Base-by-base conservation (phyloP, 2,329 filamentous ascomycete genomes). In the Cordyceps farinosa region DNA sequence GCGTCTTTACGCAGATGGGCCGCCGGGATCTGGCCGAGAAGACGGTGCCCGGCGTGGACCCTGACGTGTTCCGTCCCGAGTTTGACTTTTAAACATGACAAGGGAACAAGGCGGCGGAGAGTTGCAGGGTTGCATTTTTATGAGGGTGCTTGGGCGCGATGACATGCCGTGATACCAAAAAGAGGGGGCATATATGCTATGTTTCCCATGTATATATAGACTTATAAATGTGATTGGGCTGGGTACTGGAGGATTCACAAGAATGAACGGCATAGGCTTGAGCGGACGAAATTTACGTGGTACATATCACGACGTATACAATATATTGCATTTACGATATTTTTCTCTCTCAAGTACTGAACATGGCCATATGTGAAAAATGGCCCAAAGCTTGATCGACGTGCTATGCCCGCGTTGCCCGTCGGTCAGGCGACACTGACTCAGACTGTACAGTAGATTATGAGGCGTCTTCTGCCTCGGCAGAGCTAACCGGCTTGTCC, bases 1-100 rank as follows among this genome's bases (percentile, higher is more conserved):
- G 96, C 65, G 95, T 98, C n/a, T 98, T 99, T 76, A 93, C 88
- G 10, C 92, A 96, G 79, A 98, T 99, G 95, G 90, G 90, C 2
- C 81, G 95, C 64, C 82, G 92, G 63, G 95, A 99, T 77, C 75
- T 99, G 72, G 90, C 90, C 3, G 93, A 98, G 74, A 85, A 88
- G 79, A 95, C 97, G 6, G 88, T 93, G 13, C 86, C 88, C 1
- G 94, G 93, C 32, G 94, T 99, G 80, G 92, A 98, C 78, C 88
- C 97, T 32, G 91, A 95, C 72, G 81, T 87, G 45, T 96, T 99
- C 81, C 86, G 92, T 71, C 87, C 87, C 64, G 92, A 97, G 70
- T 95, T 97, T 82, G 93, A 97, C 65, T 97, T 97, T 70, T 85
- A 76, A 70, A 52, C 1, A 2, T 8, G 32, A 17, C 11, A 11